Percentiles rank a stretch among this genome's conserved stretches.
phyloP scores from a whole-genome alignment of 2,329 filamentous ascomycete species.

The Allantophomopsis lycopodina region DNA sequence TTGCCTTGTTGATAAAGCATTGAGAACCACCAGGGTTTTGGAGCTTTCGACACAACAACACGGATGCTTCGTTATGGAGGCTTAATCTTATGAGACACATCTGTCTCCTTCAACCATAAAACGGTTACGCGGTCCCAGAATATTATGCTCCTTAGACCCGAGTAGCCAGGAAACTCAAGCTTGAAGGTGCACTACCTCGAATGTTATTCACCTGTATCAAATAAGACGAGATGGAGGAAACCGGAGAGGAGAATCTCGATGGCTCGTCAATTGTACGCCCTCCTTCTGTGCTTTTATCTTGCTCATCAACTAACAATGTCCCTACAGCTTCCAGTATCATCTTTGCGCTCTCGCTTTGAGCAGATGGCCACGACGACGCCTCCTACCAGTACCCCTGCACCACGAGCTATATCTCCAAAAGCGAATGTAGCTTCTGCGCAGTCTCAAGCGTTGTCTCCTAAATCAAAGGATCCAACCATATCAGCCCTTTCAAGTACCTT shows the following conservation, averaged over 20 bases:
- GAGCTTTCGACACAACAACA: too few species aligned
- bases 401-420: conserved; percentile 7
- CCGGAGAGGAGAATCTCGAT: conserved; percentile 48
- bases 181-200: too few species aligned
- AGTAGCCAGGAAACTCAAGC: too few species aligned
- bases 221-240: conserved; percentile 25
- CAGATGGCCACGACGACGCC: conserved; percentile 46
- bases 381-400: conserved; percentile 8
- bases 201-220: too few species aligned
- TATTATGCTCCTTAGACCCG: too few species aligned
- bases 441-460: background rate
- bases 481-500: background rate
- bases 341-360: conserved; percentile 69
- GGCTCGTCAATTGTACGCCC: conserved; percentile 58
- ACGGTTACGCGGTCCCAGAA: too few species aligned
- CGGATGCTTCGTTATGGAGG: too few species aligned
- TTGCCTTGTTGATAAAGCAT: too few species aligned
- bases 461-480: background rate
- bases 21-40: too few species aligned
- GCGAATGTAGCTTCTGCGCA: conserved; percentile 1
- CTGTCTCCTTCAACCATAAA: too few species aligned
- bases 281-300: background rate
- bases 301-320: too few species aligned
- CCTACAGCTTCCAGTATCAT: conserved; percentile 64
- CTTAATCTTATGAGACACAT: too few species aligned